Evolutionary conservation across 2,329 filamentous ascomycete species (phyloP).

Genomic region (Trichoderma koningiopsis): DNA sequence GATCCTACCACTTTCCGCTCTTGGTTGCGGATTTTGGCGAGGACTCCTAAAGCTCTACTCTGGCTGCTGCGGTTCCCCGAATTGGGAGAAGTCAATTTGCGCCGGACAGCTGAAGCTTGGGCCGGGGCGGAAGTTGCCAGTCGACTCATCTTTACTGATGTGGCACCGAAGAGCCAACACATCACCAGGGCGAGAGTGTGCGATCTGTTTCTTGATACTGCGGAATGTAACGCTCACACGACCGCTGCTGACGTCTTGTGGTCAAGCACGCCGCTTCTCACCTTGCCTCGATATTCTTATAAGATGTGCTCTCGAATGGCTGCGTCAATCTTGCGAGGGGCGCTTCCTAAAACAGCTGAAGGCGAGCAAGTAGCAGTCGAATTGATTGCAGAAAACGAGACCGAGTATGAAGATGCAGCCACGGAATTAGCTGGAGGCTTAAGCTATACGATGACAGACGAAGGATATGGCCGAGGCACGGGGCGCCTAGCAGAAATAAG

Average conservation of each 20-base stretch:
- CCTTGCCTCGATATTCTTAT: constrained; percentile 86
- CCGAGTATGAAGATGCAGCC: constrained; percentile 81
- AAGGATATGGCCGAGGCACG: constrained; percentile 54
- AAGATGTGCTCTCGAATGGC: constrained; percentile 99
- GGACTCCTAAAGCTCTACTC: constrained; percentile 82
- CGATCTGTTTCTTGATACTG: constrained; percentile 94
- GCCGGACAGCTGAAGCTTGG: constrained; percentile 79
- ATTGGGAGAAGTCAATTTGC: constrained; percentile 82
- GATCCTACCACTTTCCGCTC: constrained; percentile 95
- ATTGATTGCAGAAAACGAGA: constrained; percentile 75
- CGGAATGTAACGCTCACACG: constrained; percentile 97
- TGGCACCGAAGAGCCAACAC: constrained; percentile 91
- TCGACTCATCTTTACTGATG: constrained; percentile 92
- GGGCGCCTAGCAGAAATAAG: constrained; percentile 80
- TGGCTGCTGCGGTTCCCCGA: constrained; percentile 98
- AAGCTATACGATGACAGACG: constrained; percentile 53
- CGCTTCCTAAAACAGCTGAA: constrained; percentile 71
- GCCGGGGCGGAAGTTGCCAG: constrained; percentile 81
- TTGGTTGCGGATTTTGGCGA: constrained; percentile 88
- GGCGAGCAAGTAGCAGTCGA: constrained; percentile 70
- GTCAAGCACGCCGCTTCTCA: constrained; percentile 92
- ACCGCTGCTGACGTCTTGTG: constrained; percentile 95
- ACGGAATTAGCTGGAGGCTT: constrained; percentile 67
- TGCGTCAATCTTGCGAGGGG: constrained; percentile 88
- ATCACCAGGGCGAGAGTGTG: constrained; percentile 90